These are phyloP conservation scores for Russula griseocarnosa DNA, from an alignment of 768 basidiomycete species.

Conservation along the genomic window DNA sequence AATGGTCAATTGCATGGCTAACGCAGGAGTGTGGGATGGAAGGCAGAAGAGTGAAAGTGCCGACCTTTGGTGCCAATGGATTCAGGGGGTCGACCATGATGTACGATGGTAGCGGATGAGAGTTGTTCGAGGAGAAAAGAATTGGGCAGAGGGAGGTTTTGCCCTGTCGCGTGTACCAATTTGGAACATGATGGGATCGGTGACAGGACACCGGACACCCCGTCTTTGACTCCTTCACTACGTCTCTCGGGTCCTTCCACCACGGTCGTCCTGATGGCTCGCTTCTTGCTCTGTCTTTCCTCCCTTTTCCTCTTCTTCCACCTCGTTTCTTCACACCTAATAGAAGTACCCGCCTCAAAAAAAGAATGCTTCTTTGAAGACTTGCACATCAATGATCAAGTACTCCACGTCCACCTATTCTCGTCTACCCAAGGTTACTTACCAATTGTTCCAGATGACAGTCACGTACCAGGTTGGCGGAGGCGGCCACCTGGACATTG, in stretches of 20 bases:
- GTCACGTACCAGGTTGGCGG: conserved; percentile 98
- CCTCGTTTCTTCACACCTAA: conserved; percentile 58
- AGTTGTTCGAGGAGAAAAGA: conserved; percentile 22
- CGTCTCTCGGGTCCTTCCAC: conserved; percentile 9
- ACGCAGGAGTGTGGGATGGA: background rate
- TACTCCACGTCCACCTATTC: conserved; percentile 32
- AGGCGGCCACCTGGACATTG: conserved; percentile 94
- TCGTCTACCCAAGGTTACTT: background rate
- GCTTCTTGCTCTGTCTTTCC: conserved; percentile 43
- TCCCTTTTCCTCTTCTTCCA: conserved; percentile 36
- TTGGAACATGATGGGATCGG: conserved; percentile 13
- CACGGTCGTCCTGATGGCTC: conserved; percentile 34
- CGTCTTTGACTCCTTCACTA: background rate
- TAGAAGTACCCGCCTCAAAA: conserved; percentile 69
- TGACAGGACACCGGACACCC: conserved; percentile 22
- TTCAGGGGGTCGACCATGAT: conserved; percentile 37
- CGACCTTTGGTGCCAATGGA: conserved; percentile 68
- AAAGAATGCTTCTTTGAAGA: conserved; percentile 98
- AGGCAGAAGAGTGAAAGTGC: conserved; percentile 31
- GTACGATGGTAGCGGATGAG: conserved; percentile 22
- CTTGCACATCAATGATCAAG: conserved; percentile 87
- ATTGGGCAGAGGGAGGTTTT: conserved; percentile 26
- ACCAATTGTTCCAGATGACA: conserved; percentile 68
- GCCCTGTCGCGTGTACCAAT: conserved; percentile 30
- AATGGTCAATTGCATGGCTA: conserved; percentile 17